Evolutionary conservation across 2,329 filamentous ascomycete species (phyloP), one percentile per base, ranked within the genome.

Genomic region (Mycosphaerella arachidis): DNA sequence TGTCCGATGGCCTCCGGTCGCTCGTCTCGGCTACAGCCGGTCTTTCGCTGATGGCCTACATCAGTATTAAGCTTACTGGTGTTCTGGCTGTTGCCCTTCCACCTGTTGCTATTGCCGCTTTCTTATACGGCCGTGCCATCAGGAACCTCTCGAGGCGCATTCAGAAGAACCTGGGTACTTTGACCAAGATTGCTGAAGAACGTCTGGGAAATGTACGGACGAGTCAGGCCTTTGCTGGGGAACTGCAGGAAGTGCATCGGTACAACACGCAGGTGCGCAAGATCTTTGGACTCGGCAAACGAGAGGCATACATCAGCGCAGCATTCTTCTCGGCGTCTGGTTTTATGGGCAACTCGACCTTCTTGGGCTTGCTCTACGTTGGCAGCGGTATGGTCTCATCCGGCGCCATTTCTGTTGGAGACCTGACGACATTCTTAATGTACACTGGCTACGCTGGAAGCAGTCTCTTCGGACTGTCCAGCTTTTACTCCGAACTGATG

Each of bases 401-500:
- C 10, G 94, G 94, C 1, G 81, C 87, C 46, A 94, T 99, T 79
- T 91, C 86, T 7, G 87, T 97, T 52, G 94, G 94, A 68, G 93
- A 99, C 66, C 78, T 99, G 48, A 95, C 94, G 1, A 96, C 92
- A 0, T 99, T 99, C 76, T 84, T 99, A 78, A 97, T 99, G 93
- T 99, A 97, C 75, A 96, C 92, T 3, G 93, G 91, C 3, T 97
- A 88, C 68, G 86, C 86, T 56, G 86, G 86, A 18, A 94, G 90
- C 53, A 96, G 91, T 75, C 84, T 99, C 64, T 96, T 97, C 68
- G 94, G 94, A 4, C 81, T 99, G 1, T 96, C 92, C 4, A 91
- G 90, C 58, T 99, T 99, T 77, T 99, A 97, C 76, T 96, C 92
- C 0, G 94, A 99, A 73, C 82, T 99, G 63, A 99, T 99, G 94